Conservation (phyloP, 2,329 filamentous ascomycete species). For the Xylaria sp. region DNA sequence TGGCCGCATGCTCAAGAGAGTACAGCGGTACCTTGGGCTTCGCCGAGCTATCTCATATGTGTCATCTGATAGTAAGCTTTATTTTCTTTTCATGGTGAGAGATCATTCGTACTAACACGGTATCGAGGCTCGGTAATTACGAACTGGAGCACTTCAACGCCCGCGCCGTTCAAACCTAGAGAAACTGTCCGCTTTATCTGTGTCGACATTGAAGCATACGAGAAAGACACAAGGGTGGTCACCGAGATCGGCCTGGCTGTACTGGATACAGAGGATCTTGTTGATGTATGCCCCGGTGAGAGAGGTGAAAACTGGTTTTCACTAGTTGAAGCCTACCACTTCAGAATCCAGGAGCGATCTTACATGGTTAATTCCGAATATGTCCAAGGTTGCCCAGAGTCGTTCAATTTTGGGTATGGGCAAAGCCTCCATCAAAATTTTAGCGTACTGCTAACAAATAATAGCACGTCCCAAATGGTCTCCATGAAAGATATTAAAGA, state of each 20-base stretch:
- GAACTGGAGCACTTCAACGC: slow-evolving; percentile 57
- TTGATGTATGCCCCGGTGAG: slow-evolving; percentile 66
- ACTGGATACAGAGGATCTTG: slow-evolving; percentile 74
- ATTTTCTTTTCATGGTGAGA: neutral
- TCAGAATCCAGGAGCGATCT: slow-evolving; percentile 77
- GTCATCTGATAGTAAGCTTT: slow-evolving; percentile 19
- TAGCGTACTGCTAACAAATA: slow-evolving; percentile 24
- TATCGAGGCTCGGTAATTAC: slow-evolving; percentile 25
- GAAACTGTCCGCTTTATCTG: slow-evolving; percentile 75
- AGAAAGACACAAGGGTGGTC: slow-evolving; percentile 71
- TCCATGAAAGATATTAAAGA: slow-evolving; percentile 49
- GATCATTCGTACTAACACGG: slow-evolving; percentile 13
- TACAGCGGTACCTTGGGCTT: slow-evolving; percentile 78
- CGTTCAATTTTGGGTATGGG: slow-evolving; percentile 77
- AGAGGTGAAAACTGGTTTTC: slow-evolving; percentile 74
- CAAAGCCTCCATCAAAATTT: neutral
- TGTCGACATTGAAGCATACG: slow-evolving; percentile 86
- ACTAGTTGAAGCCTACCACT: slow-evolving; percentile 76
- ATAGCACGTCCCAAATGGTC: slow-evolving; percentile 58
- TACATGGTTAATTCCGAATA: slow-evolving; percentile 74
- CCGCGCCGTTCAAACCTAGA: slow-evolving; percentile 60
- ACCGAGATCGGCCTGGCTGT: slow-evolving; percentile 89
- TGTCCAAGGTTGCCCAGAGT: slow-evolving; percentile 77
- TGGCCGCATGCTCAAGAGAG: slow-evolving; percentile 68
- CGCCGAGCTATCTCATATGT: slow-evolving; percentile 47